Conservation (phyloP, 2,329 filamentous ascomycete genomes). For the Venturia effusa region DNA sequence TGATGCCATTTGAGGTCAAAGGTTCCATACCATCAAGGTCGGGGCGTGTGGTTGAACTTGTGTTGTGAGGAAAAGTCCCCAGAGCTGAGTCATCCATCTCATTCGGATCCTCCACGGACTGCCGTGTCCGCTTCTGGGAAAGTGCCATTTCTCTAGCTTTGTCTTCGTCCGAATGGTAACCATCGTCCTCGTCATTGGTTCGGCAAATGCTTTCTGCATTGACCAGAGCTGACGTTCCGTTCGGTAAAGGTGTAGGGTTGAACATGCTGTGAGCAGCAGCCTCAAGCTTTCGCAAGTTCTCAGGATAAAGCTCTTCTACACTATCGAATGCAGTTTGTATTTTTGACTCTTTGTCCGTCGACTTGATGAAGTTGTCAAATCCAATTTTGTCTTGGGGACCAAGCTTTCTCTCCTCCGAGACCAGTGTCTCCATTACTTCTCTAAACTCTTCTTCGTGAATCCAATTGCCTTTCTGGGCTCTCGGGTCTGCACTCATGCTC, state of each 20-base stretch:
- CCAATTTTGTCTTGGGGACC: conserved; percentile 33
- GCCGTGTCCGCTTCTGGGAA: neutral
- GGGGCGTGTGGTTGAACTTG: neutral
- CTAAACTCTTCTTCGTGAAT: conserved; percentile 82
- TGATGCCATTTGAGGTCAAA: neutral
- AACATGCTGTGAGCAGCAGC: neutral
- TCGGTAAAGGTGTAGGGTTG: neutral
- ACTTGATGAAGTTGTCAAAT: conserved; percentile 57
- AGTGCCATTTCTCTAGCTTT: neutral
- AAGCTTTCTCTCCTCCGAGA: conserved; percentile 50
- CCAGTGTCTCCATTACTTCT: conserved; percentile 51
- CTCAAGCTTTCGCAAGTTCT: conserved; percentile 36
- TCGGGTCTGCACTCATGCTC: conserved; percentile 77
- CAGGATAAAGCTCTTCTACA: conserved; percentile 75
- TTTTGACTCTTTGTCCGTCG: conserved; percentile 40
- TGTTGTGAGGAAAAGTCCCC: neutral
- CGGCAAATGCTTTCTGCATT: conserved; percentile 1
- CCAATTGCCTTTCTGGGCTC: conserved; percentile 69
- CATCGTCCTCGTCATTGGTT: conserved; percentile 4
- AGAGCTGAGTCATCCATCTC: neutral
- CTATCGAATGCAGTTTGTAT: conserved; percentile 75
- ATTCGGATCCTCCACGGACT: conserved; percentile 21
- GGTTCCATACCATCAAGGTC: neutral
- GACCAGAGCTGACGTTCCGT: conserved; percentile 1
- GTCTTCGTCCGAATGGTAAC: conserved; percentile 34